phyloP scores from a whole-genome alignment of 192 early-diverging fungal genomes.

The Coemansia sp. region DNA sequence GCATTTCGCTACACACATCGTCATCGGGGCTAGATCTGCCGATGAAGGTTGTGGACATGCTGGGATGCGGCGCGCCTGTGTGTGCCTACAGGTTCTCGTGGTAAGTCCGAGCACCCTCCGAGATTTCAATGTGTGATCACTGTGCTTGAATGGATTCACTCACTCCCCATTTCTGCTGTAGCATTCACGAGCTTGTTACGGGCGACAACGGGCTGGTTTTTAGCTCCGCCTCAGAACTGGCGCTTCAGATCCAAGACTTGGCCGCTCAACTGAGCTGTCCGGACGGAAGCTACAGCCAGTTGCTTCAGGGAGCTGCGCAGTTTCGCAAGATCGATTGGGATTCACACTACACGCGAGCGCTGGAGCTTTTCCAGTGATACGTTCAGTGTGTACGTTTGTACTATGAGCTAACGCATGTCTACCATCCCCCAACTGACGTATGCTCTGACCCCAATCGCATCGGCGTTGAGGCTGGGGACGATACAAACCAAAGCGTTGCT shows the following conservation, averaged over 20 bases:
- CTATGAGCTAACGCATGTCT: neutral
- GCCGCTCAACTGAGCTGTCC: constrained; percentile 19
- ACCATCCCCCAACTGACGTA: neutral
- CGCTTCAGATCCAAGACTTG: constrained; percentile 57
- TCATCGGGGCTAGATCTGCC: constrained; percentile 95
- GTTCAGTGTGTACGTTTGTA: neutral
- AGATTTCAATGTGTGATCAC: neutral
- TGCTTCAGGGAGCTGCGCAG: constrained; percentile 38
- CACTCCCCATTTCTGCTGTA: constrained; percentile 15
- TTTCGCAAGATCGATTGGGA: constrained; percentile 45
- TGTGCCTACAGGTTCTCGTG: constrained; percentile 72
- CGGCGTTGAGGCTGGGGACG: neutral
- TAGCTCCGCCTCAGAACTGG: constrained; percentile 56
- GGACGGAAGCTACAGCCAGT: constrained; percentile 22
- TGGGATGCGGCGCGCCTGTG: constrained; percentile 92
- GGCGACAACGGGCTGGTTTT: constrained; percentile 73
- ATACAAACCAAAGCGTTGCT: neutral
- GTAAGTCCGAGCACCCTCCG: constrained; percentile 19
- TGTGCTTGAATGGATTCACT: neutral
- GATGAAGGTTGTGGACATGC: constrained; percentile 99
- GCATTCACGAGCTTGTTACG: constrained; percentile 66
- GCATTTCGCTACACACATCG: constrained; percentile 91
- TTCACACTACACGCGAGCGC: constrained; percentile 32
- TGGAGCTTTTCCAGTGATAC: constrained; percentile 20
- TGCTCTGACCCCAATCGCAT: neutral